phyloP scores from a whole-genome alignment of 1,284 basidiomycete genomes.

The Papiliotrema laurentii region DNA sequence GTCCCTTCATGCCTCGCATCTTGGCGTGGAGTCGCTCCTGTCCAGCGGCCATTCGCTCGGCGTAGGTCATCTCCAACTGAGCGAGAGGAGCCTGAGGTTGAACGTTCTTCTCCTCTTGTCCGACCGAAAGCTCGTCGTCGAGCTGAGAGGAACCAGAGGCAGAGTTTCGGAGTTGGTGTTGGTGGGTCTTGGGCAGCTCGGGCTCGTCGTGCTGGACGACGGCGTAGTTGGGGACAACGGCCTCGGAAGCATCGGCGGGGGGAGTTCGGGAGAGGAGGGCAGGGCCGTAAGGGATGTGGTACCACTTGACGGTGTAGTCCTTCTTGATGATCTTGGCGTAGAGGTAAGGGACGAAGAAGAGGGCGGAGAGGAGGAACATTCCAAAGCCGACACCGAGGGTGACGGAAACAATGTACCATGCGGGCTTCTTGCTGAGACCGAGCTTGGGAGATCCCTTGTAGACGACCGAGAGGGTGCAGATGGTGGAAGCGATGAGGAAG shows the following conservation, averaged over 20 bases:
- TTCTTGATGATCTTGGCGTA: constrained; percentile 49
- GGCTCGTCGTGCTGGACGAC: constrained; percentile 38
- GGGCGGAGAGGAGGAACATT: constrained; percentile 39
- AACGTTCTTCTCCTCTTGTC: neutral
- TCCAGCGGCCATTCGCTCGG: constrained; percentile 19
- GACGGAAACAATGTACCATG: constrained; percentile 41
- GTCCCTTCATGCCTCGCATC: constrained; percentile 24
- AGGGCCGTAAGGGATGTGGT: constrained; percentile 50
- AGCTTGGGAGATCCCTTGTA: constrained; percentile 51
- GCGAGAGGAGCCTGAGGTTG: constrained; percentile 3
- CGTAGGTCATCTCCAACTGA: constrained; percentile 13
- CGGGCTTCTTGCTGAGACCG: constrained; percentile 44
- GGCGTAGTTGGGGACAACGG: constrained; percentile 39
- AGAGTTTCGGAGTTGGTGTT: too few species aligned
- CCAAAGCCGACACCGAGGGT: constrained; percentile 47
- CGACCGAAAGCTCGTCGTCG: constrained; percentile 11
- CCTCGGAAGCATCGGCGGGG: constrained; percentile 25
- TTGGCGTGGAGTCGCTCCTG: constrained; percentile 32
- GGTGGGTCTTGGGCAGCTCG: neutral
- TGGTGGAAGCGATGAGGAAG: constrained; percentile 47
- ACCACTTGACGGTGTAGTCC: constrained; percentile 48
- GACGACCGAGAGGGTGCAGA: constrained; percentile 46
- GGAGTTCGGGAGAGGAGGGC: constrained; percentile 45
- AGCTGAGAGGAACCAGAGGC: too few species aligned
- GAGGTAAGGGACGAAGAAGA: constrained; percentile 53